Evolutionary conservation across 371 early-diverging fungal genomes (phyloP).

Genomic region (Syncephalastrum racemosum): DNA sequence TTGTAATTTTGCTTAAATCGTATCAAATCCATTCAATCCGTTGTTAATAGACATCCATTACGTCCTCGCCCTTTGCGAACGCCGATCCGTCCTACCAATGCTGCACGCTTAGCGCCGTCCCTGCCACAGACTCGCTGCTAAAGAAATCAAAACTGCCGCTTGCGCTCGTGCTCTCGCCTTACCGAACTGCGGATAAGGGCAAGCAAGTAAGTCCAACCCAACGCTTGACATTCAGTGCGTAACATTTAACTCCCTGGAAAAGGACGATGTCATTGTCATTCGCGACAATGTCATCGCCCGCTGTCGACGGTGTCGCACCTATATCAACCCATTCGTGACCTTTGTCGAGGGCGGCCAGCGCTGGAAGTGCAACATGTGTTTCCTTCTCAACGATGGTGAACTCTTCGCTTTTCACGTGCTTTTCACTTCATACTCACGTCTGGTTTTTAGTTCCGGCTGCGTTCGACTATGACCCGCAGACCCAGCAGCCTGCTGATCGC

Average conservation of each 20-base stretch:
- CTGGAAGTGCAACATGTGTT: conserved; percentile 97
- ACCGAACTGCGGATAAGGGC: conserved; percentile 52
- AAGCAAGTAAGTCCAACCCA: conserved; percentile 25
- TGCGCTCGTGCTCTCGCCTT: conserved; percentile 86
- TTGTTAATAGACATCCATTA: conserved; percentile 58
- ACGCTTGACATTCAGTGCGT: too few species aligned
- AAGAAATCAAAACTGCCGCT: conserved; percentile 86
- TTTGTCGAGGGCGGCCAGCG: conserved; percentile 91
- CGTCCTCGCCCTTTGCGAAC: conserved; percentile 62
- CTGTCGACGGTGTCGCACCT: conserved; percentile 92
- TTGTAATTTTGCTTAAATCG: neutral
- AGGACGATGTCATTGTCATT: conserved; percentile 82
- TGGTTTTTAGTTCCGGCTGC: conserved; percentile 71
- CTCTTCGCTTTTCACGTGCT: neutral
- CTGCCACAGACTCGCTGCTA: conserved; percentile 73
- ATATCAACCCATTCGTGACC: conserved; percentile 93
- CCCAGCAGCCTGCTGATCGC: conserved; percentile 80
- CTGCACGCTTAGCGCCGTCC: conserved; percentile 87
- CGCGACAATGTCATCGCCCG: conserved; percentile 84
- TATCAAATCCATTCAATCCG: neutral
- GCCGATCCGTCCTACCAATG: conserved; percentile 79
- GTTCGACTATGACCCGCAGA: conserved; percentile 87
- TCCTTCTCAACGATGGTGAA: conserved; percentile 82
- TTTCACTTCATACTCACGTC: neutral
- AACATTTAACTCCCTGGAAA: conserved; percentile 2